A percentile compares a stretch with the other conserved stretches of the same genome.
phyloP scores from a whole-genome alignment of 1,284 basidiomycete species.

The Apiotrichum brassicae region DNA sequence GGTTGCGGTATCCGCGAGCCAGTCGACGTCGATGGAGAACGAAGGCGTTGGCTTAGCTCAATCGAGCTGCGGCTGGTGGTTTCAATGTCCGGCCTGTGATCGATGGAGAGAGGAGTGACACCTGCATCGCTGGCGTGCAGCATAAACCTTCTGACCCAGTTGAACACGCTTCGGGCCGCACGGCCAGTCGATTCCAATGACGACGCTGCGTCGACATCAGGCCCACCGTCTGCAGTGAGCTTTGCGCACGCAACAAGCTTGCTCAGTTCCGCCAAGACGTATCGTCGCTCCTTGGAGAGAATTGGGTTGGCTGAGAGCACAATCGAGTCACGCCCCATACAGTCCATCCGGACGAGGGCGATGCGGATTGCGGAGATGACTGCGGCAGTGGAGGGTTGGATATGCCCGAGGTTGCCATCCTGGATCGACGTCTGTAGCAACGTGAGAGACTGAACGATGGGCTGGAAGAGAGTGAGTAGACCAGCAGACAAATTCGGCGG shows the following conservation, averaged over 20 bases:
- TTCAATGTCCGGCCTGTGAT: neutral
- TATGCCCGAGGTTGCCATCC: constrained; percentile 33
- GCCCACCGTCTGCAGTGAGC: constrained; percentile 53
- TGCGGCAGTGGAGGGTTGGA: constrained; percentile 56
- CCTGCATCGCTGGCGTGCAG: constrained; percentile 72
- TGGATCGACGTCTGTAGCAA: constrained; percentile 74
- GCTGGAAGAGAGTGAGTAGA: constrained; percentile 44
- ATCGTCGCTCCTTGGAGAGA: constrained; percentile 71
- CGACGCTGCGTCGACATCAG: constrained; percentile 24
- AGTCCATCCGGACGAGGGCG: constrained; percentile 76
- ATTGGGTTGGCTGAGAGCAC: constrained; percentile 61
- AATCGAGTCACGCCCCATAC: constrained; percentile 73
- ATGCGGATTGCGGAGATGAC: constrained; percentile 93
- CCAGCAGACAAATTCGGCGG: constrained; percentile 12
- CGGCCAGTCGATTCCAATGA: constrained; percentile 43
- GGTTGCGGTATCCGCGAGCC: neutral
- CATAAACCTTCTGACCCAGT: constrained; percentile 48
- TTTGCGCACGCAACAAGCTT: constrained; percentile 73
- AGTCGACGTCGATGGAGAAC: neutral
- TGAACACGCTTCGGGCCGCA: constrained; percentile 47
- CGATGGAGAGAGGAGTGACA: constrained; percentile 49
- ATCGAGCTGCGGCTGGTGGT: neutral
- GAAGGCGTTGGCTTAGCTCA: neutral
- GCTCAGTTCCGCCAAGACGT: constrained; percentile 74
- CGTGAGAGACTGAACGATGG: constrained; percentile 72